phyloP scores from a whole-genome alignment of 768 basidiomycete species.

The Chalciporus piperatus region DNA sequence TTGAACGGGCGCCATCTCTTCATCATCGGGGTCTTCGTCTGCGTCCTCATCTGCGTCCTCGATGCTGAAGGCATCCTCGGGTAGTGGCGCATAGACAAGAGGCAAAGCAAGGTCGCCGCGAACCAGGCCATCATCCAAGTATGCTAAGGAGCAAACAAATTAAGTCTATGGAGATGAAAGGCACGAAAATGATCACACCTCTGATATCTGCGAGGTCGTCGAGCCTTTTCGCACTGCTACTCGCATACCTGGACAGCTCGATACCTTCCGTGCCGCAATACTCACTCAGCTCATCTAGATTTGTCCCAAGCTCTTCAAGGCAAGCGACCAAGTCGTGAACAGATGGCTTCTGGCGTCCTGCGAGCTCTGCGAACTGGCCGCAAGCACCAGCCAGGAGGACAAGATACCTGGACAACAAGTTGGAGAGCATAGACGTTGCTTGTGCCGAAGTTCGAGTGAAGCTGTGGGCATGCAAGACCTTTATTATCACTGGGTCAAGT shows the following conservation, averaged over 20 bases:
- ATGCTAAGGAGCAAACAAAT: constrained; percentile 43
- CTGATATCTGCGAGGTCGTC: constrained; percentile 75
- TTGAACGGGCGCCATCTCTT: constrained; percentile 6
- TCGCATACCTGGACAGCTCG: constrained; percentile 67
- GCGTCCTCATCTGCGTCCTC: constrained; percentile 30
- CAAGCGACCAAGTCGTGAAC: constrained; percentile 61
- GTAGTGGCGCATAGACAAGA: constrained; percentile 44
- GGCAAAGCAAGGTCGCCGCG: constrained; percentile 55
- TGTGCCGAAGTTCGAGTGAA: constrained; percentile 77
- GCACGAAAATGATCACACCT: constrained; percentile 45
- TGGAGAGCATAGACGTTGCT: constrained; percentile 67
- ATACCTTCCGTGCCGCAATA: constrained; percentile 64
- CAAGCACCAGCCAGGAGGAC: constrained; percentile 61
- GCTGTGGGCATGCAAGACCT: constrained; percentile 72
- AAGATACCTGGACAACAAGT: constrained; percentile 74
- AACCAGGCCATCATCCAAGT: constrained; percentile 56
- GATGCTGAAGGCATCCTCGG: constrained; percentile 16
- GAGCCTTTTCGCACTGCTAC: constrained; percentile 58
- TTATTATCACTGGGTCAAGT: constrained; percentile 63
- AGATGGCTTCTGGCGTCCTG: constrained; percentile 60
- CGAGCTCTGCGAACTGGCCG: constrained; percentile 71
- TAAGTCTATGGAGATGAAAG: constrained; percentile 2
- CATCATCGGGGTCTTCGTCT: constrained; percentile 27
- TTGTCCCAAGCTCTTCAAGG: constrained; percentile 73
- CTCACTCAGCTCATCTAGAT: constrained; percentile 64